phyloP scores from a whole-genome alignment of 2,329 filamentous ascomycete species.

The Penicillium sp. region DNA sequence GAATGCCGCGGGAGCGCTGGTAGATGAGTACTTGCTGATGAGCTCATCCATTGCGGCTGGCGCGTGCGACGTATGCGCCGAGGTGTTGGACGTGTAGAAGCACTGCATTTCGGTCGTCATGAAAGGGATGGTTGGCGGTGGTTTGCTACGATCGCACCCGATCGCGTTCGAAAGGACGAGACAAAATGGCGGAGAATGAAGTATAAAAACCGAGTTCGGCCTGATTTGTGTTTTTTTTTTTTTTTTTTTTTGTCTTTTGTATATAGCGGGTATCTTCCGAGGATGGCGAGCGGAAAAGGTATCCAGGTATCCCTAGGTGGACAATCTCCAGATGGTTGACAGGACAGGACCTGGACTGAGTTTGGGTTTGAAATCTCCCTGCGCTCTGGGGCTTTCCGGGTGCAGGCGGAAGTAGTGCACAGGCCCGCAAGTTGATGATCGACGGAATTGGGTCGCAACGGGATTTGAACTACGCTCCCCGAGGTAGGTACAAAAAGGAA shows the following conservation, averaged over 20 bases:
- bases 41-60: slow-evolving; percentile 42
- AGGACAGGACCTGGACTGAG: not conserved
- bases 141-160: slow-evolving; percentile 6
- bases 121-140: slow-evolving; percentile 6
- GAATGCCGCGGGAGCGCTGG: slow-evolving; percentile 23
- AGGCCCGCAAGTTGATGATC: slow-evolving; percentile 7
- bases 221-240: not conserved
- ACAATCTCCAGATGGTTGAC: slow-evolving; percentile 1
- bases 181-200: not conserved
- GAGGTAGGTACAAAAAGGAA: not conserved
- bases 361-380: slow-evolving; percentile 12
- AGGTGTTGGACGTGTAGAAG: slow-evolving; percentile 42
- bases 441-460: not conserved
- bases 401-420: slow-evolving; percentile 22
- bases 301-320: not conserved
- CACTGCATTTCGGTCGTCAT: slow-evolving; percentile 45
- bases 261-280: not conserved
- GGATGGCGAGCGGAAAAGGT: not conserved
- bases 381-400: slow-evolving; percentile 12
- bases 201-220: not conserved
- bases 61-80: slow-evolving; percentile 39
- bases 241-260: too few relatives aligned
- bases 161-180: slow-evolving; percentile 7
- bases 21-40: slow-evolving; percentile 42
- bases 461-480: not conserved